Evolutionary conservation across 2,329 filamentous ascomycete species (phyloP), one percentile per base, ranked within the genome.

Genomic region (Beauveria pseudobassiana): DNA sequence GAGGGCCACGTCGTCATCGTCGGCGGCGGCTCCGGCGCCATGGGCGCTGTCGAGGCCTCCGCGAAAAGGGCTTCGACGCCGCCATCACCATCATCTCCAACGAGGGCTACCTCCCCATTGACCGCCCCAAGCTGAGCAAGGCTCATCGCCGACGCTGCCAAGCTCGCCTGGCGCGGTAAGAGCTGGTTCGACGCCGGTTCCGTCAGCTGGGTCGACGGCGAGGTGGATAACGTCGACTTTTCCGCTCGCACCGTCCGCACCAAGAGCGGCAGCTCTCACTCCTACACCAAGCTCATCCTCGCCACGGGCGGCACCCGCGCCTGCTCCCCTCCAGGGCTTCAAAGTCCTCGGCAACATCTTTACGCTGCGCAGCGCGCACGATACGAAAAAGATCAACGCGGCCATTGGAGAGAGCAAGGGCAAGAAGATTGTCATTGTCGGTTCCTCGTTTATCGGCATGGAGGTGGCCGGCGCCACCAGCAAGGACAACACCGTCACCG

Each of bases 401-500:
- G 91, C 91, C 7, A 89, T 96, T 52, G 91, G 91, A 34, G 85
- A 90, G 53, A 86, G 88, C 56, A 88, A 90, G 71, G 86, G 86
- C 63, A 97, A 96, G 82, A 97, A 96, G 75, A 86, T 99, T 66
- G 91, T 96, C 52, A 82, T 99, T 16, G 81, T 99, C 59, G 95
- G 95, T 46, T 93, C 89, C 63, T 96, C 91, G 0, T 99, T 99
- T 75, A 99, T 99, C 70, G 95, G 95, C 46, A 96, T 99, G 90
- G 95, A 99, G 75, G 85, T 96, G n/a, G 93, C 90, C 64, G 95
- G 93, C 65, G 88, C 96, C 0, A 87, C 89, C 0, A 77, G 83
- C 50, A 89, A 88, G 68, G 88, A 89, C 69, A 96, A 99, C 73
- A 78, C 87, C 9, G 92, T 99, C 18, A 89, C 89, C 8, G 86